Percentiles rank a stretch among this genome's conserved stretches.
These are phyloP conservation scores for Torrubiella hemipterigena DNA, from an alignment of 2,329 filamentous ascomycete genomes.

Conservation along the genomic window DNA sequence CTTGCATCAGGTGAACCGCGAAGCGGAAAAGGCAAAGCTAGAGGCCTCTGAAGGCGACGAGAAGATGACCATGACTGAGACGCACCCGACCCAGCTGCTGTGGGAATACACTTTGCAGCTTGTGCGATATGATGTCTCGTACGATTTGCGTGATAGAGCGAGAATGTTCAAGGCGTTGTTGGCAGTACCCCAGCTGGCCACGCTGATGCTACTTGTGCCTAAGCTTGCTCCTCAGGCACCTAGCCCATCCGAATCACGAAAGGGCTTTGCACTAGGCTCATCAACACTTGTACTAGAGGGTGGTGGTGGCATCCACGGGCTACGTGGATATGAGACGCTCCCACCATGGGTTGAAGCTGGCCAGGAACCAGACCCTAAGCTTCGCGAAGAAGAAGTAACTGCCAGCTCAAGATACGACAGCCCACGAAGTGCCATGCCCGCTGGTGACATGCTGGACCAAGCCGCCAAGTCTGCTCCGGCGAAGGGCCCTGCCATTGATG, in stretches of 20 bases:
- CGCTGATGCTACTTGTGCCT: constrained; percentile 79
- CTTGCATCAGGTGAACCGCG: constrained; percentile 68
- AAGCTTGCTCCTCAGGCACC: constrained; percentile 89
- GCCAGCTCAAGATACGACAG: constrained; percentile 17
- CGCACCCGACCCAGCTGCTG: constrained; percentile 60
- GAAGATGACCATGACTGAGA: constrained; percentile 17
- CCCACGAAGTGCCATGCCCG: constrained; percentile 32
- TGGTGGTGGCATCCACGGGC: constrained; percentile 58
- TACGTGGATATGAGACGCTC: constrained; percentile 67
- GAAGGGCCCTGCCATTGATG: constrained; percentile 34
- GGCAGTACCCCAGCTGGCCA: constrained; percentile 73
- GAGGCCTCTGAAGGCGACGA: constrained; percentile 21
- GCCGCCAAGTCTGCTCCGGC: constrained; percentile 22
- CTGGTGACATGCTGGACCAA: constrained; percentile 52
- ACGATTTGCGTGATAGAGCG: constrained; percentile 84
- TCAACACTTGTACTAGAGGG: constrained; percentile 75
- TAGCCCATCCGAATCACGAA: constrained; percentile 75
- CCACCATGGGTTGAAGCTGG: constrained; percentile 79
- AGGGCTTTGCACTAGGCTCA: constrained; percentile 68
- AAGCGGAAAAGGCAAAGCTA: constrained; percentile 23
- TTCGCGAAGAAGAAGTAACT: constrained; percentile 45
- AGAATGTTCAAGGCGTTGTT: constrained; percentile 81
- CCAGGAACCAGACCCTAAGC: constrained; percentile 61
- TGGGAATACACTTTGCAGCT: constrained; percentile 81
- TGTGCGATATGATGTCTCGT: constrained; percentile 86